Conservation (phyloP, 2,329 filamentous ascomycete genomes). For the Fusarium tanahbumbuense region DNA sequence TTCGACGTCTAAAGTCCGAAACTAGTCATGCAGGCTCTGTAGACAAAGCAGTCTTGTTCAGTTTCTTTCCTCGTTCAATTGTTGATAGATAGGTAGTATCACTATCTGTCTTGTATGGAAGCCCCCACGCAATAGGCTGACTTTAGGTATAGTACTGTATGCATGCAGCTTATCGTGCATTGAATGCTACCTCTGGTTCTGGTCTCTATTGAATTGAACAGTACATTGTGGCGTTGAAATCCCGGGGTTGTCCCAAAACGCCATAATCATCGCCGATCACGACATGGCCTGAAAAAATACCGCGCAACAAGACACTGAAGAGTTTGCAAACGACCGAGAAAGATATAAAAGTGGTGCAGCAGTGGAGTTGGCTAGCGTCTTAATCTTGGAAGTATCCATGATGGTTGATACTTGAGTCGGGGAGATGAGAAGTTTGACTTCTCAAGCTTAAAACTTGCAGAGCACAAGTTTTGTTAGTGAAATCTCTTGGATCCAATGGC, state of each 20-base stretch:
- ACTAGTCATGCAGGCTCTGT: neutral
- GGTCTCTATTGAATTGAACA: neutral
- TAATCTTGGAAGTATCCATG: conserved; percentile 8
- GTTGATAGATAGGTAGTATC: neutral
- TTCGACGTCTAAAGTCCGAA: neutral
- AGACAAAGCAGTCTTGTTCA: neutral
- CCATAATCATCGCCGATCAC: conserved; percentile 42
- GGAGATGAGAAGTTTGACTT: neutral
- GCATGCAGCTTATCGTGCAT: conserved; percentile 18
- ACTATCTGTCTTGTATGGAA: neutral
- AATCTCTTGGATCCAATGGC: neutral
- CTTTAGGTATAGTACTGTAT: neutral
- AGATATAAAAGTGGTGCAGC: conserved; percentile 35
- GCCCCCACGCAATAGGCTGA: conserved; percentile 12
- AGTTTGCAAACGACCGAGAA: conserved; percentile 24
- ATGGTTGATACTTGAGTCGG: neutral
- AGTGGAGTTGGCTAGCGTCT: conserved; percentile 27
- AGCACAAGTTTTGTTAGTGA: neutral
- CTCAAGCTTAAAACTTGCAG: neutral
- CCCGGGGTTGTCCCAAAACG: conserved; percentile 26
- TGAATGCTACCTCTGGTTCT: neutral
- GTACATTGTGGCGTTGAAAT: conserved; percentile 33
- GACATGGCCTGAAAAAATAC: conserved; percentile 36
- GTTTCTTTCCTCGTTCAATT: neutral
- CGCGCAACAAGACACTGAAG: conserved; percentile 1